Percentiles rank a stretch among this genome's conserved stretches.
Evolutionary conservation across 345 rosid species (phyloP).

Genomic region (Gossypium raimondii): DNA sequence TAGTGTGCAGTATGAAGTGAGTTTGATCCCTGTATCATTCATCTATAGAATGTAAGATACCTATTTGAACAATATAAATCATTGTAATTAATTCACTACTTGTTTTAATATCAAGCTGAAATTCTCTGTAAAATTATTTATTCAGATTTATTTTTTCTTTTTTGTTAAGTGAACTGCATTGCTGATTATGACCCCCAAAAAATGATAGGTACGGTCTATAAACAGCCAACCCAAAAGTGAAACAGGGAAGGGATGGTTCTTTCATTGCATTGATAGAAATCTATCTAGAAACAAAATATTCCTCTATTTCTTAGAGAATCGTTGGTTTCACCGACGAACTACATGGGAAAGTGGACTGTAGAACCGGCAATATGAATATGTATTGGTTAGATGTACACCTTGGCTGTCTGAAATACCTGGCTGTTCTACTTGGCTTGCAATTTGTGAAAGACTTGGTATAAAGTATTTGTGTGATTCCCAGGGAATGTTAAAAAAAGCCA

Average conservation of each 20-base stretch:
- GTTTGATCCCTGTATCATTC: slow-evolving; percentile 20
- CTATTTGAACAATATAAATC: slow-evolving; percentile 12
- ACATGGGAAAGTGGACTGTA: no score
- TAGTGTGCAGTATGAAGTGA: slow-evolving; percentile 18
- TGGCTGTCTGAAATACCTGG: neutral
- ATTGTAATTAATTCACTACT: slow-evolving; percentile 17
- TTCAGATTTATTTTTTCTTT: neutral
- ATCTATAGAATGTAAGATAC: slow-evolving; percentile 8
- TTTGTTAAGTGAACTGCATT: neutral
- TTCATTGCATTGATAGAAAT: no score
- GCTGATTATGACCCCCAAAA: neutral
- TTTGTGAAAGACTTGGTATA: neutral
- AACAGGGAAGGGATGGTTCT: no score
- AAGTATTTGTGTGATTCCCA: neutral
- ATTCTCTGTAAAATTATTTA: neutral
- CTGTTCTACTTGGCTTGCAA: neutral
- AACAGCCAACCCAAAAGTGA: no score
- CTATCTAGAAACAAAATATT: no score
- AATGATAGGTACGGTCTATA: neutral
- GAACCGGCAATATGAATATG: neutral
- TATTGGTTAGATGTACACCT: neutral
- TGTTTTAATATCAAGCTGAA: slow-evolving; percentile 9
- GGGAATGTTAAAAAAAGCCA: neutral
- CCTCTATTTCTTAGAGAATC: no score
- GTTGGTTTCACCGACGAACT: no score